Base-by-base conservation (phyloP, 2,329 filamentous ascomycete species). In the Beauveria medogensis region DNA sequence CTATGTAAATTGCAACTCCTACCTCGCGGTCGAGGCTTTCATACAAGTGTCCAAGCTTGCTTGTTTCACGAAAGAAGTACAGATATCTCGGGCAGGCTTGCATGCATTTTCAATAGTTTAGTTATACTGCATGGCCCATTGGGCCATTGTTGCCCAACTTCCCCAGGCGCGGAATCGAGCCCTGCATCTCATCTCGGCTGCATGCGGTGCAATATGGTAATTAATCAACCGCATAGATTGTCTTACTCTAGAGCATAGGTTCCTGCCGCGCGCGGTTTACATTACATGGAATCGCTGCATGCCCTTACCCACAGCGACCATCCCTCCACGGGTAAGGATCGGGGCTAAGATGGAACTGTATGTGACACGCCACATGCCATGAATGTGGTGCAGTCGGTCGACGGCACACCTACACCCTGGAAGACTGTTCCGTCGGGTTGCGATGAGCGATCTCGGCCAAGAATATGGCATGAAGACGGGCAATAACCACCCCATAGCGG, bases 171-270 rank as follows among this genome's bases (percentile, higher is more conserved):
- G 34, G 26, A 44, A 56, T 47, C 43, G 54, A 44, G 26, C 40
- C 34, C n/a, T 9, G n/a, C 41, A 56, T 56, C 52, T 55, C 54
- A 56, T 56, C 54, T 56, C 43, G 54, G 54, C 26, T 47, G 41
- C 12, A 56, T 47, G 54, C 53, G 18, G 53, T 28, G 55, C 44
- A 28, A 50, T 57, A 41, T 28, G 20, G 6, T n/a, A 20, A 16
- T 48, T 24, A 22, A 50, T 22, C 20, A 57, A 57, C 43, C 28
- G 55, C 34, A 50, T 41, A 50, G 30, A 41, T 28, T 50, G 55
- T 57, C 55, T 57, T 20, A 57, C 55, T 48, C 54, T 57, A 40
- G 16, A 28, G 41, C 24, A 7, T 34, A 37, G 14, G 20, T n/a
- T 34, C 16, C 9, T 55, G 34, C 10, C 28, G 26, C 22, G 8